These are phyloP conservation scores for Globisporangium lucens DNA, from an alignment of 352 stramenopile species.

Conservation along the genomic window DNA sequence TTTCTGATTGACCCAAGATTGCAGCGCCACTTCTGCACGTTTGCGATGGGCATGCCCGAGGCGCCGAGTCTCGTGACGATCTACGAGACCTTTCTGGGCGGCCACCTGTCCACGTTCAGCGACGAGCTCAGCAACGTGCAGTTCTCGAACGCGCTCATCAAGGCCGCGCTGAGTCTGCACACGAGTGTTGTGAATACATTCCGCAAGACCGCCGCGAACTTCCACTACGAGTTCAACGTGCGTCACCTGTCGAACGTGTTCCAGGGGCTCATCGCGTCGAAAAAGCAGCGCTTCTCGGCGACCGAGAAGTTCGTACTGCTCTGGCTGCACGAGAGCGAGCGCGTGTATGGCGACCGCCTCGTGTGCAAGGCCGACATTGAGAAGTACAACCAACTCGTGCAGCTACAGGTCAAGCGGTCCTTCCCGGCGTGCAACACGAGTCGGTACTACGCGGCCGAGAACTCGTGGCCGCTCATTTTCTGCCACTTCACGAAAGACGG, in stretches of 20 bases:
- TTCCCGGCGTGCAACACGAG: slow-evolving; percentile 91
- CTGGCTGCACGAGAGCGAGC: slow-evolving; percentile 96
- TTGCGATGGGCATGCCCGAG: slow-evolving; percentile 94
- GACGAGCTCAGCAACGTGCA: slow-evolving; percentile 86
- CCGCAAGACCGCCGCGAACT: slow-evolving; percentile 95
- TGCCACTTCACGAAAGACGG: slow-evolving; percentile 95
- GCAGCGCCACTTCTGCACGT: slow-evolving; percentile 95
- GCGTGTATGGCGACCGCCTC: slow-evolving; percentile 94
- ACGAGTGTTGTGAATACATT: slow-evolving; percentile 89
- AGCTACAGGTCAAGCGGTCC: slow-evolving; percentile 92
- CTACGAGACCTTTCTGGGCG: slow-evolving; percentile 95
- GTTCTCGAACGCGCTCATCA: slow-evolving; percentile 91
- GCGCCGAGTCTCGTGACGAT: slow-evolving; percentile 93
- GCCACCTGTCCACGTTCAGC: slow-evolving; percentile 89
- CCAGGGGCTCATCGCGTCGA: slow-evolving; percentile 93
- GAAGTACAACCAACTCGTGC: slow-evolving; percentile 94
- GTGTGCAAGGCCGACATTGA: slow-evolving; percentile 90
- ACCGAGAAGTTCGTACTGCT: slow-evolving; percentile 94
- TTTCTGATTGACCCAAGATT: slow-evolving; percentile 94
- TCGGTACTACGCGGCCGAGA: slow-evolving; percentile 93
- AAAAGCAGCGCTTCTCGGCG: slow-evolving; percentile 89
- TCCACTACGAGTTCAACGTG: slow-evolving; percentile 98
- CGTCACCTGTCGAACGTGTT: slow-evolving; percentile 96
- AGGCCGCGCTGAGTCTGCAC: slow-evolving; percentile 92
- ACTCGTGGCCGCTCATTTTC: slow-evolving; percentile 94